phyloP scores from a whole-genome alignment of 495 filamentous ascomycete genomes.

The Tuber microsphaerosporum region DNA sequence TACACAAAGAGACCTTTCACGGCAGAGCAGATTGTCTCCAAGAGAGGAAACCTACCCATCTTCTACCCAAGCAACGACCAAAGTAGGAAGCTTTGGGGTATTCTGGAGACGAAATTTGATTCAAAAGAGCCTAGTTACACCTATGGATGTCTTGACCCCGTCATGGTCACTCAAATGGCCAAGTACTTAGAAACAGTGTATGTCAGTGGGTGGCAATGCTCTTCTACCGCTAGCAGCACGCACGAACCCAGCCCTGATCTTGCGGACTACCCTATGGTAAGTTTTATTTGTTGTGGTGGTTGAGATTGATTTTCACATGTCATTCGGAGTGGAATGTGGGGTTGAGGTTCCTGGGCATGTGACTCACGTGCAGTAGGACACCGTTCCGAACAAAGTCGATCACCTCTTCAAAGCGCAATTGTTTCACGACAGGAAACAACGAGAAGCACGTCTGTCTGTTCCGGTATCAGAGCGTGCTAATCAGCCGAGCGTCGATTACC shows the following conservation, averaged over 20 bases:
- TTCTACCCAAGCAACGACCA: slow-evolving; percentile 82
- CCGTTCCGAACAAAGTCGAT: slow-evolving; percentile 94
- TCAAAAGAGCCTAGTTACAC: slow-evolving; percentile 80
- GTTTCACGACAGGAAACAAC: slow-evolving; percentile 98
- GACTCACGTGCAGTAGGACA: slow-evolving; percentile 56
- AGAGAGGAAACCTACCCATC: slow-evolving; percentile 85
- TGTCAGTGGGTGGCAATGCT: slow-evolving; percentile 97
- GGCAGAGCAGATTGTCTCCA: slow-evolving; percentile 91
- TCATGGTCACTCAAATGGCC: slow-evolving; percentile 98
- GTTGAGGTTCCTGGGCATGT: slow-evolving; percentile 25
- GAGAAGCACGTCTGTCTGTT: slow-evolving; percentile 80
- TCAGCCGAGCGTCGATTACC: slow-evolving; percentile 81
- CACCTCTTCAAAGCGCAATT: slow-evolving; percentile 97
- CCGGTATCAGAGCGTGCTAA: slow-evolving; percentile 65
- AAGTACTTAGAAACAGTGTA: slow-evolving; percentile 98
- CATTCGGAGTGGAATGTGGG: neutral
- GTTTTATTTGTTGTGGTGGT: slow-evolving; percentile 36
- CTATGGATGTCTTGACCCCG: slow-evolving; percentile 94
- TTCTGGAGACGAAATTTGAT: slow-evolving; percentile 76
- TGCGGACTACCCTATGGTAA: slow-evolving; percentile 93
- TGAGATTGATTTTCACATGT: slow-evolving; percentile 18
- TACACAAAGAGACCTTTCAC: slow-evolving; percentile 89
- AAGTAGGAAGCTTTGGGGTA: slow-evolving; percentile 90
- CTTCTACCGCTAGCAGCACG: slow-evolving; percentile 84
- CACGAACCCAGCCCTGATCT: slow-evolving; percentile 97